Evolutionary conservation across 108 stramenopile genomes (phyloP).

Genomic region (Chaetoceros tenuissimus): DNA sequence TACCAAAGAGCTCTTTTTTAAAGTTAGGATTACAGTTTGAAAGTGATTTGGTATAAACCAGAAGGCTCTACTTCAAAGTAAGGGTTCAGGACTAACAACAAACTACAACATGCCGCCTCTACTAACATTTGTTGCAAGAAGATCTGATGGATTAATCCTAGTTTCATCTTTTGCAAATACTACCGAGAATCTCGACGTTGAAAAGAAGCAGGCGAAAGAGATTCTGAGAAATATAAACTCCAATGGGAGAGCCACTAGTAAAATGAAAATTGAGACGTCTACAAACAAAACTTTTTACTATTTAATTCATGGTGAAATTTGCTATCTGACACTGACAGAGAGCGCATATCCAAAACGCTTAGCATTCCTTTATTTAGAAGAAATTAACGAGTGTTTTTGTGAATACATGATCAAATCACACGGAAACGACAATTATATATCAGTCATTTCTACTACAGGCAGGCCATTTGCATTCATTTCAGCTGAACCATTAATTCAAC

Average conservation of each 20-base stretch:
- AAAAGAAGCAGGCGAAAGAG: conserved; percentile 62
- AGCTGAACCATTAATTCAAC: conserved; percentile 88
- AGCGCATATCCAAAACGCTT: conserved; percentile 91
- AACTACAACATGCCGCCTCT: conserved; percentile 64
- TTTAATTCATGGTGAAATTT: conserved; percentile 65
- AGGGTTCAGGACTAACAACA: too few species aligned
- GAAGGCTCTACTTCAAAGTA: too few species aligned
- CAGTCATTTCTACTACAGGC: conserved; percentile 65
- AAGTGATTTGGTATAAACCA: too few species aligned
- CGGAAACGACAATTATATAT: conserved; percentile 31
- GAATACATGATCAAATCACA: conserved; percentile 73
- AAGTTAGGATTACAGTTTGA: too few species aligned
- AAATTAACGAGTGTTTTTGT: conserved; percentile 78
- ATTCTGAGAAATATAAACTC: conserved; percentile 35
- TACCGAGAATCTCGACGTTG: conserved; percentile 37
- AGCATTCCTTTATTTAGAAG: conserved; percentile 93
- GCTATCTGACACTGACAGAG: conserved; percentile 71
- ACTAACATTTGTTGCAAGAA: conserved; percentile 80
- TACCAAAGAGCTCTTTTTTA: too few species aligned
- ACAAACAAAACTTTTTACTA: conserved; percentile 71
- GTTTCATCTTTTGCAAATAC: conserved; percentile 63
- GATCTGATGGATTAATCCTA: conserved; percentile 73
- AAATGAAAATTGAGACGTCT: not conserved
- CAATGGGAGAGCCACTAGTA: not conserved
- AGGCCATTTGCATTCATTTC: conserved; percentile 91